These are phyloP conservation scores for Wickerhamiella allomyrinae DNA, from an alignment of 805 yeast genomes.

Conservation along the genomic window DNA sequence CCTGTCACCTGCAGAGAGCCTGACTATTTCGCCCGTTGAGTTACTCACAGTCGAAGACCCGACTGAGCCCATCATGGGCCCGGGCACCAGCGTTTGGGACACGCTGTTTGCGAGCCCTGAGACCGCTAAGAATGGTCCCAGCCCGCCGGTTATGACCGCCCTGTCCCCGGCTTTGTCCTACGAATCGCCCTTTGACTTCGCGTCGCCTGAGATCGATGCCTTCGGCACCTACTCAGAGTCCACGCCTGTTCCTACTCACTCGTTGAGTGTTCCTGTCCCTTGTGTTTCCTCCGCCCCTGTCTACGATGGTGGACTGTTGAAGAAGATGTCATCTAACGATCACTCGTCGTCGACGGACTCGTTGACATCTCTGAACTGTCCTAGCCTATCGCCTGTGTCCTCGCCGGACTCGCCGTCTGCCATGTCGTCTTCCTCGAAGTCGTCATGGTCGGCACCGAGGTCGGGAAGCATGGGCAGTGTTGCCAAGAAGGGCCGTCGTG, in stretches of 20 bases:
- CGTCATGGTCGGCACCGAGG: no score
- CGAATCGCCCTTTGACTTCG: neutral
- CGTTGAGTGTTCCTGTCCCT: no score
- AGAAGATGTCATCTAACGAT: no score
- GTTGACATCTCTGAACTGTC: neutral
- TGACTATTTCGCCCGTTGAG: neutral
- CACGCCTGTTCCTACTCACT: no score
- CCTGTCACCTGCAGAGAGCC: neutral
- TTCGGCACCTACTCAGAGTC: no score
- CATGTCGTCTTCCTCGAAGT: neutral
- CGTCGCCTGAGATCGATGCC: neutral
- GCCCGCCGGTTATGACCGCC: neutral
- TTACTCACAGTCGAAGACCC: neutral
- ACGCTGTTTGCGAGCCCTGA: neutral
- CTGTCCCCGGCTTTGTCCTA: neutral
- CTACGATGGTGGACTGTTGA: no score
- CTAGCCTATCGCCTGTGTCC: neutral
- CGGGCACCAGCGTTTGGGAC: neutral
- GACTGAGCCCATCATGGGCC: neutral
- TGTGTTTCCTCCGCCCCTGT: no score
- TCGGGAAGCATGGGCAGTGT: neutral
- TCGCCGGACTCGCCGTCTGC: neutral
- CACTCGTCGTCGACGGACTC: conserved; percentile 1
- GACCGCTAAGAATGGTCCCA: neutral
- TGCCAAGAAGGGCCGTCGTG: conserved; percentile 1